These are phyloP conservation scores for rapeseed (Brassica napus) DNA, from an alignment of 345 rosid species.

Conservation along the genomic window DNA sequence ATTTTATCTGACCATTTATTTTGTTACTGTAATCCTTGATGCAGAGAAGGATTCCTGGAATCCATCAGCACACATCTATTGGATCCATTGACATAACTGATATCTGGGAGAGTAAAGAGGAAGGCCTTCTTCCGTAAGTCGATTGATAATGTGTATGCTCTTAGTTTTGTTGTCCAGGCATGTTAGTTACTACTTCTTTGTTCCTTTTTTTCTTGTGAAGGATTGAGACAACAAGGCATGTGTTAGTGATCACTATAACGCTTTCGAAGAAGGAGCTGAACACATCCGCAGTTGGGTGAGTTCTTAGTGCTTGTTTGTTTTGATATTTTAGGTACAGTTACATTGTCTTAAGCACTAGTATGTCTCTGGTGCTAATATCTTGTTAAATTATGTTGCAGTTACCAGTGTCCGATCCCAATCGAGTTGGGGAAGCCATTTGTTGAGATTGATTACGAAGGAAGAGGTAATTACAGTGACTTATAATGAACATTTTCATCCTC, in stretches of 20 bases:
- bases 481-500: neutral
- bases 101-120: constrained; percentile 91
- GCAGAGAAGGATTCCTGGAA: constrained; percentile 92
- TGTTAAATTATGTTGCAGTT: constrained; percentile 41
- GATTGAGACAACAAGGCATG: constrained; percentile 94
- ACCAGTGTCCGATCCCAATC: constrained; percentile 71
- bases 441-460: constrained; percentile 55
- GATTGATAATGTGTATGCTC: neutral
- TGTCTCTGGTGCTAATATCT: neutral
- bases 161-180: neutral
- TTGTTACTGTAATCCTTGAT: constrained; percentile 8
- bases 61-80: constrained; percentile 83
- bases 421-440: constrained; percentile 56
- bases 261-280: constrained; percentile 77
- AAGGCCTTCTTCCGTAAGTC: constrained; percentile 92
- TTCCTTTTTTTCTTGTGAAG: constrained; percentile 32
- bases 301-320: constrained; percentile 20
- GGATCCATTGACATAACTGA: constrained; percentile 92
- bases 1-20: constrained; percentile 27
- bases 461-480: constrained; percentile 44
- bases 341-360: neutral
- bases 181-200: neutral
- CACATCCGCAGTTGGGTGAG: constrained; percentile 76
- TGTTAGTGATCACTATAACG: constrained; percentile 82
- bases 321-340: neutral